Evolutionary conservation across 345 rosid species (phyloP).

Genomic region (Acer yangbiense): DNA sequence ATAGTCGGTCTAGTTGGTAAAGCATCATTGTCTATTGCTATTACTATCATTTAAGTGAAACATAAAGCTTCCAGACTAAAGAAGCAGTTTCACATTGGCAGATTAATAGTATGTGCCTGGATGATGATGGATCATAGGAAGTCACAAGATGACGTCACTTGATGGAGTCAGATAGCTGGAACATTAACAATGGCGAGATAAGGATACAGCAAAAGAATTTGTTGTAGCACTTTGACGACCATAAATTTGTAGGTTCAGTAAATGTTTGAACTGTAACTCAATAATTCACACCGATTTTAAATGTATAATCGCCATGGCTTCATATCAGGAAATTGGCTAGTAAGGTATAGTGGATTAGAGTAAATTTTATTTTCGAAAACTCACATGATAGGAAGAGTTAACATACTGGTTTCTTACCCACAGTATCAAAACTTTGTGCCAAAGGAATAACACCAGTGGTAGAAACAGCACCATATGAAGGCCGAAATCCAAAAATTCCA

Average conservation of each 20-base stretch:
- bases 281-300: no score
- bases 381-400: not conserved
- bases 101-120: not conserved
- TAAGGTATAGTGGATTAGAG: not conserved
- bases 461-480: conserved; percentile 66
- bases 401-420: conserved; percentile 49
- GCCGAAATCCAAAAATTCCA: conserved; percentile 74
- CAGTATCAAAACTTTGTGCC: conserved; percentile 95
- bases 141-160: no score
- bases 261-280: no score
- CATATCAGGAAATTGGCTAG: not conserved
- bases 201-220: not conserved
- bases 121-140: not conserved
- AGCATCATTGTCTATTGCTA: not conserved
- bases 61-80: not conserved
- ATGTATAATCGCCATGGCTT: not conserved
- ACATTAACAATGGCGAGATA: not conserved
- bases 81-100: not conserved
- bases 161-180: not conserved
- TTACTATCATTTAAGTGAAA: not conserved
- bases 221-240: not conserved
- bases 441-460: conserved; percentile 69
- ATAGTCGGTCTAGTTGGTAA: not conserved
- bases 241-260: no score
- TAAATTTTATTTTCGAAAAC: not conserved